phyloP scores from a whole-genome alignment of 208 protist genomes.

The Crithidia sp. region DNA sequence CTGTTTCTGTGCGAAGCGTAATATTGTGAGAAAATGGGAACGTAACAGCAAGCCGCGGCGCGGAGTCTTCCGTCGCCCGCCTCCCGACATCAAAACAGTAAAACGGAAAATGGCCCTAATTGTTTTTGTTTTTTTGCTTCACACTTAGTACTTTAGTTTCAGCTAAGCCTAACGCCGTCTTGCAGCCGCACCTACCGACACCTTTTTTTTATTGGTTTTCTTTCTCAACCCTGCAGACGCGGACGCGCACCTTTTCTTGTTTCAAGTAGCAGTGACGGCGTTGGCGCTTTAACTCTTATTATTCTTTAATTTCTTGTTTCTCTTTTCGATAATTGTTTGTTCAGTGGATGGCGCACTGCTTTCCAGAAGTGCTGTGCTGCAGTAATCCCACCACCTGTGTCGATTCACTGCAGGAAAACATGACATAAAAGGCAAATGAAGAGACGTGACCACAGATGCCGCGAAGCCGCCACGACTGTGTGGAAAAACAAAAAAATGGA shows the following conservation, averaged over 20 bases:
- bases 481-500: too few species aligned
- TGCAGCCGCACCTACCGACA: neutral
- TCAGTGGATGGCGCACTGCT: neutral
- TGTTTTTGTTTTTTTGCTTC: neutral
- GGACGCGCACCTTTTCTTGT: neutral
- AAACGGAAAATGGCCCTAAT: too few species aligned
- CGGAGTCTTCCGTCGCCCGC: too few species aligned
- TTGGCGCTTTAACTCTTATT: neutral
- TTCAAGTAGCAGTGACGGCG: neutral
- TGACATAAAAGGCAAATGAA: neutral
- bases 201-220: neutral
- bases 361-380: neutral
- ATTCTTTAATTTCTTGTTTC: neutral
- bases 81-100: too few species aligned
- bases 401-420: neutral
- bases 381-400: neutral
- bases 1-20: too few species aligned
- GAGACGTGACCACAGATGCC: neutral
- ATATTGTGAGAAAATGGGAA: too few species aligned
- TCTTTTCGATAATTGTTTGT: neutral
- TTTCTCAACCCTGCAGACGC: neutral
- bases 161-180: neutral
- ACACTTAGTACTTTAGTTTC: slow-evolving; percentile 9
- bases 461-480: too few species aligned
- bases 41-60: too few species aligned